These are phyloP conservation scores for Blastosporella zonata DNA, from an alignment of 1,284 basidiomycete species.

Conservation along the genomic window DNA sequence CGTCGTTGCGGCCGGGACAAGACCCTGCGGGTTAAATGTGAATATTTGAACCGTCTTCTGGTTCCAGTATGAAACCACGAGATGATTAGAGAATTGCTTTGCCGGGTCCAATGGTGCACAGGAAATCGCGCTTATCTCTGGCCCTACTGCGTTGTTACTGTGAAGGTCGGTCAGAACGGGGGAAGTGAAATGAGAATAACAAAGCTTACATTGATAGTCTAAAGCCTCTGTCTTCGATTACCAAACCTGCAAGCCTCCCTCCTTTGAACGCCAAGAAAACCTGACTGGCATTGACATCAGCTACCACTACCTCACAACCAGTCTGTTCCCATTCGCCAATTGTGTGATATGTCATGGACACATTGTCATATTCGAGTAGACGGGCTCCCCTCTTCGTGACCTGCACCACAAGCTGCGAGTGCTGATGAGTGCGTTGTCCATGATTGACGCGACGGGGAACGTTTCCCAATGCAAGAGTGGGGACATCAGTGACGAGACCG, in stretches of 20 bases:
- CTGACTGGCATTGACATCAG: constrained; percentile 61
- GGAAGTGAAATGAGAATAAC: constrained; percentile 27
- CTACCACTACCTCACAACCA: constrained; percentile 56
- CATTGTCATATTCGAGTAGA: constrained; percentile 52
- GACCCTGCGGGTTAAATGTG: constrained; percentile 31
- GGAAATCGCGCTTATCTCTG: constrained; percentile 66
- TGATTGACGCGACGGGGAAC: constrained; percentile 37
- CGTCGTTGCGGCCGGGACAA: constrained; percentile 45
- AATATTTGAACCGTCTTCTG: constrained; percentile 41
- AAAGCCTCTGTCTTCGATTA: constrained; percentile 41
- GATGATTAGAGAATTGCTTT: constrained; percentile 43
- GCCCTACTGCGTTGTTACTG: constrained; percentile 4
- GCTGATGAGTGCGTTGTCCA: constrained; percentile 39
- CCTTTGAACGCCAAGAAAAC: constrained; percentile 64
- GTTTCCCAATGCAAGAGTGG: constrained; percentile 69
- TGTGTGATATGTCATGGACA: constrained; percentile 29
- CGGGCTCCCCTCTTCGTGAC: constrained; percentile 59
- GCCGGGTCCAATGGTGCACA: constrained; percentile 51
- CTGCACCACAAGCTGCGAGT: constrained; percentile 64
- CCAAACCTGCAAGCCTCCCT: constrained; percentile 54
- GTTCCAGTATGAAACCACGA: constrained; percentile 60
- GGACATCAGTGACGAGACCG: constrained; percentile 45
- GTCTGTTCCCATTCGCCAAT: constrained; percentile 27
- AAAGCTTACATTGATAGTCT: constrained; percentile 26
- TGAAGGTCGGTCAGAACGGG: neutral